These are phyloP conservation scores for Eudorina sp. DNA, from an alignment of 139 green algal species.

Conservation along the genomic window DNA sequence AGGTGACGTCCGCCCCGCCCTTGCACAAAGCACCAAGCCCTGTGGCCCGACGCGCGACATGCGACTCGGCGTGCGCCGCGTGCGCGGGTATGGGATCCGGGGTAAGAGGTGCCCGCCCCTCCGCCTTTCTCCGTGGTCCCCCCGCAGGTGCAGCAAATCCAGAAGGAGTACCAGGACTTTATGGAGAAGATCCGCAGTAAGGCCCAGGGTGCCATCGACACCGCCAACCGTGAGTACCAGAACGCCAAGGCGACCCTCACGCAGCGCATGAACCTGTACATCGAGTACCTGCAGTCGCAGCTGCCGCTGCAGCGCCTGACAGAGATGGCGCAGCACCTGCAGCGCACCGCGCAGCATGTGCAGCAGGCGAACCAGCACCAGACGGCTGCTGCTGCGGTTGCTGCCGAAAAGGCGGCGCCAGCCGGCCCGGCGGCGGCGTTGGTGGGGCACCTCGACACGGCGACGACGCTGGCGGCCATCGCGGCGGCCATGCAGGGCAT, in stretches of 20 bases:
- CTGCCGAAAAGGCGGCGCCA: neutral
- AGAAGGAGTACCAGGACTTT: conserved; percentile 90
- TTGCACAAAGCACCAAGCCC: too few relatives aligned
- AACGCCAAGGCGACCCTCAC: conserved; percentile 70
- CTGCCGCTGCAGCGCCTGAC: conserved; percentile 64
- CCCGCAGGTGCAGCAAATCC: conserved; percentile 77
- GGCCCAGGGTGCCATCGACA: conserved; percentile 86
- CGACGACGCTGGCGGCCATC: neutral
- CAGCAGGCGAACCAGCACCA: conserved; percentile 31
- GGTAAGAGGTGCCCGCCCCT: too few relatives aligned
- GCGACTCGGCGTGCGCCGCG: too few relatives aligned
- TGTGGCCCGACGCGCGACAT: too few relatives aligned
- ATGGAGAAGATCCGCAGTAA: conserved; percentile 87
- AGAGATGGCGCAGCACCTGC: conserved; percentile 63
- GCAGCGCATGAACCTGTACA: conserved; percentile 75
- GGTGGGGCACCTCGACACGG: conserved; percentile 30
- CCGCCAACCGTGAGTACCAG: conserved; percentile 85
- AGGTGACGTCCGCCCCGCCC: too few relatives aligned
- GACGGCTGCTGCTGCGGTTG: neutral
- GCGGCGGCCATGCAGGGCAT: conserved; percentile 4
- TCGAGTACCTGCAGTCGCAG: conserved; percentile 74
- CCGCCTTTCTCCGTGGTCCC: neutral
- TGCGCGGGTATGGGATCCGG: too few relatives aligned
- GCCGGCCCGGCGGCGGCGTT: conserved; percentile 32
- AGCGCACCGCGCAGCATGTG: conserved; percentile 47